phyloP scores from a whole-genome alignment of 768 basidiomycete species.

The Mycena kentingensis region DNA sequence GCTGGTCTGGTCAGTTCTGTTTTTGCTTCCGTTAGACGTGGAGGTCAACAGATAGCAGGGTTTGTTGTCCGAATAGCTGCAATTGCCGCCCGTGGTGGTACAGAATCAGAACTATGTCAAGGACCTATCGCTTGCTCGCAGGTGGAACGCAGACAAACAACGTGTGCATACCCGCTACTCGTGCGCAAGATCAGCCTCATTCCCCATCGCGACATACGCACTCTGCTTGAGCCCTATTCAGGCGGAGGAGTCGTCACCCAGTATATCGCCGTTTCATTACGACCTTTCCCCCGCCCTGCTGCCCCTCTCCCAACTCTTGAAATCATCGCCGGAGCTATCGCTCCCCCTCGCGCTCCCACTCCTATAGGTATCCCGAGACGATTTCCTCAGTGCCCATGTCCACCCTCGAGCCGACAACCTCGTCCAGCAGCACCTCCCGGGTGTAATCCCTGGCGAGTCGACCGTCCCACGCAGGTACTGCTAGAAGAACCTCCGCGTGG shows the following conservation, averaged over 20 bases:
- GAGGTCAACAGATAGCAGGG: no score
- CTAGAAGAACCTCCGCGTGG: neutral
- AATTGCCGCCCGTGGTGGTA: no score
- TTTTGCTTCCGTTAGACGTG: no score
- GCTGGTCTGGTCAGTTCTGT: no score
- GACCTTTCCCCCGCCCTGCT: no score
- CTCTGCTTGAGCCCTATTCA: neutral
- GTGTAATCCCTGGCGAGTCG: neutral
- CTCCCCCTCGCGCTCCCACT: no score
- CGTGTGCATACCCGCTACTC: neutral
- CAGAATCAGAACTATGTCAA: no score
- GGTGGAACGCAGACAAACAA: neutral
- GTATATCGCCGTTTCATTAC: neutral
- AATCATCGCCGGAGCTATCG: neutral
- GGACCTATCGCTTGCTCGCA: no score
- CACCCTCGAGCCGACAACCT: neutral
- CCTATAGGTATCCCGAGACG: no score
- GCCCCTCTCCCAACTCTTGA: neutral
- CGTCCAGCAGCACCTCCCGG: neutral
- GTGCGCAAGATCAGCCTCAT: neutral
- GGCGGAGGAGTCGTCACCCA: neutral
- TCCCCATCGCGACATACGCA: neutral
- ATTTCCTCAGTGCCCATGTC: no score
- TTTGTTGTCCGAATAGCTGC: no score
- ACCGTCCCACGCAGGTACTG: neutral